Evolutionary conservation across 2,329 filamentous ascomycete species (phyloP).

Genomic region (Albifimbria verrucaria): DNA sequence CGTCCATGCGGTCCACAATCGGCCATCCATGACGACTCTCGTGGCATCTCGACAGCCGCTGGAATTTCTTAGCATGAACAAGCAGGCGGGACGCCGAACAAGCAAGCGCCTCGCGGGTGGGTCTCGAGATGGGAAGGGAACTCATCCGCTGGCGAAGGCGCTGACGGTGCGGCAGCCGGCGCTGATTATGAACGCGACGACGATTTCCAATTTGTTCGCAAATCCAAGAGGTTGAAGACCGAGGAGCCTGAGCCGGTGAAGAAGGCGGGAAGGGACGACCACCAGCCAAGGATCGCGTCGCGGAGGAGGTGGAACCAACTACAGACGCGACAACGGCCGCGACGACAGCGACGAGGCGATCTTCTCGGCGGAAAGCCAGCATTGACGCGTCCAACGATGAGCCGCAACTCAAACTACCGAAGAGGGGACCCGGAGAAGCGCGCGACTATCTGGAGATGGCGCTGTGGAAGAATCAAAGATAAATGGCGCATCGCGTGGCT

Average conservation of each 20-base stretch:
- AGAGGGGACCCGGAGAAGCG: constrained; percentile 40
- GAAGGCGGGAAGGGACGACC: constrained; percentile 31
- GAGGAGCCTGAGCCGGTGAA: constrained; percentile 44
- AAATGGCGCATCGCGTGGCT: constrained; percentile 23
- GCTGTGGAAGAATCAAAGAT: constrained; percentile 22
- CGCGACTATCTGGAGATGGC: constrained; percentile 40
- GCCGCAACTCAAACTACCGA: constrained; percentile 32
- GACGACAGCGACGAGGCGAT: constrained; percentile 23
- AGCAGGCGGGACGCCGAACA: constrained; percentile 57
- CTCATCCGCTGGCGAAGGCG: constrained; percentile 7
- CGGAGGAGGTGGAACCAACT: constrained; percentile 18
- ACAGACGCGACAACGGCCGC: constrained; percentile 12
- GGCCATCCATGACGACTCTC: constrained; percentile 69
- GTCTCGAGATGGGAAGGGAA: constrained; percentile 26
- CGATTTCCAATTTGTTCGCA: constrained; percentile 72
- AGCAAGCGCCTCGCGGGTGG: constrained; percentile 64
- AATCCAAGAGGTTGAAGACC: constrained; percentile 62
- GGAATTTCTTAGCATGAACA: constrained; percentile 67
- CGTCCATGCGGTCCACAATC: constrained; percentile 23
- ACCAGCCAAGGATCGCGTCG: constrained; percentile 17
- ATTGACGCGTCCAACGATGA: constrained; percentile 35
- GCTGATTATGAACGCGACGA: constrained; percentile 67
- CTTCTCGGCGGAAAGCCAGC: constrained; percentile 37
- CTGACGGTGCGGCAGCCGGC: constrained; percentile 27
- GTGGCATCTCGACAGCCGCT: constrained; percentile 61